Conservation (phyloP, 495 filamentous ascomycete species). For the Penicillium pulvis region DNA sequence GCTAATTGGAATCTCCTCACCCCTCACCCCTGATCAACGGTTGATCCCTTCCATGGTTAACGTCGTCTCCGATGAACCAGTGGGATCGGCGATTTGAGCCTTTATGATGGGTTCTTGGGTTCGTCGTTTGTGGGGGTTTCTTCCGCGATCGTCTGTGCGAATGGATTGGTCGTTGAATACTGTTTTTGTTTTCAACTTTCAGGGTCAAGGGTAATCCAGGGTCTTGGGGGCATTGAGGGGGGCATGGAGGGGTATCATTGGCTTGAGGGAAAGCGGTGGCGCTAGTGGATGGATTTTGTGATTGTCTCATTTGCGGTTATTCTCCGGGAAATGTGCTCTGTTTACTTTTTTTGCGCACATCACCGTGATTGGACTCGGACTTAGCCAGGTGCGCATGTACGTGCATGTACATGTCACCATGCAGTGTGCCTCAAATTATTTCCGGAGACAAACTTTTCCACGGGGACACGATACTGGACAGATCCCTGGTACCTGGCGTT, state of each 20-base stretch:
- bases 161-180: neutral
- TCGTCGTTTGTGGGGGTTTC: neutral
- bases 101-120: slow-evolving; percentile 14
- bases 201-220: neutral
- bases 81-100: slow-evolving; percentile 23
- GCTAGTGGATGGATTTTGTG: neutral
- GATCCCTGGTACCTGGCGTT: neutral
- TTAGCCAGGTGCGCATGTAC: neutral
- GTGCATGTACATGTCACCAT: neutral
- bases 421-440: neutral
- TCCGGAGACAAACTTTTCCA: no score
- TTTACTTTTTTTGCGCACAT: neutral
- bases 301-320: slow-evolving; percentile 3
- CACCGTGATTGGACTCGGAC: neutral
- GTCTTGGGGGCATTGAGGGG: neutral
- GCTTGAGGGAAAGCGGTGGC: neutral
- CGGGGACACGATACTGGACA: neutral
- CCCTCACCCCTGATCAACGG: slow-evolving; percentile 28
- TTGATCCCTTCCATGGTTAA: slow-evolving; percentile 23
- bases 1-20: neutral
- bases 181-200: neutral
- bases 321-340: neutral
- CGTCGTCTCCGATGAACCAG: slow-evolving; percentile 17
- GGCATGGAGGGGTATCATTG: neutral
- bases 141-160: neutral